phyloP scores from a whole-genome alignment of 1,284 basidiomycete species.

The Anthracocystis panici-leucophaei region DNA sequence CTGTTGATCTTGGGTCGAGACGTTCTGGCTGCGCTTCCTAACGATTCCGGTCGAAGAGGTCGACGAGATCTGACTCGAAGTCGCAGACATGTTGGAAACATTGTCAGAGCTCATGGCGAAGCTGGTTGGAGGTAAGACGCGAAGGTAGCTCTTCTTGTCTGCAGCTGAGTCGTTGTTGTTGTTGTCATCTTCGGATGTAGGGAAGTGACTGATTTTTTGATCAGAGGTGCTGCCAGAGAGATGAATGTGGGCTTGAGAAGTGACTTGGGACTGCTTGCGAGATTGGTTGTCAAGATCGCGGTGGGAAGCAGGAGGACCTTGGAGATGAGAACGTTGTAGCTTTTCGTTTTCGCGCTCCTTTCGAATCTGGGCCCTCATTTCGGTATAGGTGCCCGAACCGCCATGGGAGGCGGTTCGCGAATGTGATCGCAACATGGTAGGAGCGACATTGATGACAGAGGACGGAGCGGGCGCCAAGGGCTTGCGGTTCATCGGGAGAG shows the following conservation, averaged over 20 bases:
- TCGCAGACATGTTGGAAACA: constrained; percentile 31
- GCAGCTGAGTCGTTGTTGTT: constrained; percentile 7
- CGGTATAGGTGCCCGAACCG: constrained; percentile 53
- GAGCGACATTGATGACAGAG: constrained; percentile 38
- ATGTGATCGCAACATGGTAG: constrained; percentile 28
- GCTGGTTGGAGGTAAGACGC: constrained; percentile 29
- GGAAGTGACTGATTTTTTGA: constrained; percentile 30
- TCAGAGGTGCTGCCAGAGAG: constrained; percentile 39
- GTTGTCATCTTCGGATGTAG: constrained; percentile 12
- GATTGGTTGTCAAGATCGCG: constrained; percentile 9
- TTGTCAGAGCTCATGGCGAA: constrained; percentile 38
- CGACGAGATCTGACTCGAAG: constrained; percentile 39
- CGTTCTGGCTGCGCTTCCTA: constrained; percentile 32
- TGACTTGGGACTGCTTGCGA: constrained; percentile 6
- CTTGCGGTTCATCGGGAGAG: constrained; percentile 37
- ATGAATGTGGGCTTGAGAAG: constrained; percentile 4
- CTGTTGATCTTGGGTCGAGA: constrained; percentile 18
- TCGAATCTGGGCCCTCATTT: constrained; percentile 50
- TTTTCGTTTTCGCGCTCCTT: constrained; percentile 48
- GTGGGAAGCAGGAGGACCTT: neutral
- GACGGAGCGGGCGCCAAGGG: constrained; percentile 26
- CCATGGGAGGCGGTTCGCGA: constrained; percentile 40
- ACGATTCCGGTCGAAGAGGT: constrained; percentile 32
- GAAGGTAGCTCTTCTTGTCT: constrained; percentile 27
- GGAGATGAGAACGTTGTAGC: constrained; percentile 7